A percentile compares a stretch with the other conserved stretches of the same genome.
Evolutionary conservation across 148 eudicot species (phyloP).

Genomic region (Nepenthes gracilis): DNA sequence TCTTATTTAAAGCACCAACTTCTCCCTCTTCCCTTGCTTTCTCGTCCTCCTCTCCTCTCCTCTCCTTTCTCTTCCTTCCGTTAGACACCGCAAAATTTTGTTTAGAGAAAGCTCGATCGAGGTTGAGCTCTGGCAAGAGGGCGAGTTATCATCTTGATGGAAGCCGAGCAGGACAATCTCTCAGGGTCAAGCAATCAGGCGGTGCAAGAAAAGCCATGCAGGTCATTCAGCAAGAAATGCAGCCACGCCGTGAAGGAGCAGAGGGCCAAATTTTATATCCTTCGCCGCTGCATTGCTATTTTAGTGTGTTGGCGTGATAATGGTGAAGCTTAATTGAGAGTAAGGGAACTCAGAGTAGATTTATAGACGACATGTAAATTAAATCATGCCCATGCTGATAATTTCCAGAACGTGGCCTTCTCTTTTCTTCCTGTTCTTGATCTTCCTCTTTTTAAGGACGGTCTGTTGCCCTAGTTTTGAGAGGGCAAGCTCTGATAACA

Average conservation of each 20-base stretch:
- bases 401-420: too few species aligned
- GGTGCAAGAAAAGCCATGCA: not conserved
- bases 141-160: too few species aligned
- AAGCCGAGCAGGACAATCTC: too few species aligned
- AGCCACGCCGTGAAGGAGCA: constrained; percentile 46
- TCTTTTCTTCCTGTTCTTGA: too few species aligned
- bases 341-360: not conserved
- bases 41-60: not conserved
- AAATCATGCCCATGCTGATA: too few species aligned
- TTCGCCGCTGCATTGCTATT: constrained; percentile 52
- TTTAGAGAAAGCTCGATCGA: too few species aligned
- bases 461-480: too few species aligned
- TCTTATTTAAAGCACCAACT: not conserved
- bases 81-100: too few species aligned
- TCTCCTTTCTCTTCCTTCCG: not conserved
- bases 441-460: too few species aligned
- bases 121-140: too few species aligned
- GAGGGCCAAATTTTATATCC: constrained; percentile 49
- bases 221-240: constrained; percentile 47
- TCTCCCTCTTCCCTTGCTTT: not conserved
- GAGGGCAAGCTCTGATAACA: too few species aligned
- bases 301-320: constrained; percentile 56
- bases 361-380: not conserved
- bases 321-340: constrained; percentile 14
- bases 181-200: not conserved